Evolutionary conservation across 106 monocot species (phyloP).

Genomic region (Dendrobium officinale): DNA sequence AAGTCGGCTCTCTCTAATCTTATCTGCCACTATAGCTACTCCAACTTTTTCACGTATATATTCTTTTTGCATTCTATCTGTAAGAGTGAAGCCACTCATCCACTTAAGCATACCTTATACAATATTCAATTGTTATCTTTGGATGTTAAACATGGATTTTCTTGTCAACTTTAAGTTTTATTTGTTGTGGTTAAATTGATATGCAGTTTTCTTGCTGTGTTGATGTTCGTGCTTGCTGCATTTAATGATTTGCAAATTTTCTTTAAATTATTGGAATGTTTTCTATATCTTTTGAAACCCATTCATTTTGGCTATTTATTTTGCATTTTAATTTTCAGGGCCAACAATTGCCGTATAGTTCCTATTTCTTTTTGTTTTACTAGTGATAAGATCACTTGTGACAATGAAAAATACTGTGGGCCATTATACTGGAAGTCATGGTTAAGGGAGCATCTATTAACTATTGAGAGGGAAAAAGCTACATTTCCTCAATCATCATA

Average conservation of each 20-base stretch:
- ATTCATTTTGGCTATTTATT: not conserved
- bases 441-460: constrained; percentile 30
- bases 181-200: no score
- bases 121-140: no score
- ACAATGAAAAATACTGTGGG: not conserved
- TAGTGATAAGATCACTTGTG: constrained; percentile 1
- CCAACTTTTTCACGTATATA: no score
- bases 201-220: not conserved
- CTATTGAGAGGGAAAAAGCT: not conserved
- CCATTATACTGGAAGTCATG: constrained; percentile 34
- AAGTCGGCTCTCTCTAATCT: no score
- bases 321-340: constrained; percentile 23
- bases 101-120: no score
- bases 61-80: no score
- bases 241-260: not conserved
- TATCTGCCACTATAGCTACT: no score
- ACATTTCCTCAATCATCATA: no score
- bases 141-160: no score
- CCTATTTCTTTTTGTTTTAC: constrained; percentile 24
- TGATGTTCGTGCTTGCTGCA: not conserved
- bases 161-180: not conserved
- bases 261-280: not conserved
- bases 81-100: no score
- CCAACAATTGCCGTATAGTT: constrained; percentile 16
- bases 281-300: not conserved